A percentile compares a stretch with the other conserved stretches of the same genome.
These are phyloP conservation scores for Diplodia mutila DNA, from an alignment of 2,329 filamentous ascomycete genomes.

Conservation along the genomic window DNA sequence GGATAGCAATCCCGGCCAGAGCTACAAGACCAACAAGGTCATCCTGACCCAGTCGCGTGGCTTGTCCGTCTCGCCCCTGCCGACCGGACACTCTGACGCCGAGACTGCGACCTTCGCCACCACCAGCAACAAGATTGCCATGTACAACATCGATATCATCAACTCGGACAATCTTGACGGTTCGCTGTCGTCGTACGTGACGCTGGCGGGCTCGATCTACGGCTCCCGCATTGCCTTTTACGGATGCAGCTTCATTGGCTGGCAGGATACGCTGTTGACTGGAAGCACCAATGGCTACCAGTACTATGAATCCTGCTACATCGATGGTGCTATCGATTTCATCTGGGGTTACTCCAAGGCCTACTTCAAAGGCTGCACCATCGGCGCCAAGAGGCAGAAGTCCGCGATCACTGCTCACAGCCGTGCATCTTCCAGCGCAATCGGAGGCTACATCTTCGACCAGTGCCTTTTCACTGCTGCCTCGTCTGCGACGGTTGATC, in stretches of 20 bases:
- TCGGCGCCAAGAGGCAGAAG: constrained; percentile 2
- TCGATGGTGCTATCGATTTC: constrained; percentile 61
- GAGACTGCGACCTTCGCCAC: constrained; percentile 56
- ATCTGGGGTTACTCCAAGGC: constrained; percentile 56
- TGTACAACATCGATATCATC: constrained; percentile 63
- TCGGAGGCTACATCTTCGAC: constrained; percentile 57
- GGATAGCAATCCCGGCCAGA: constrained; percentile 45
- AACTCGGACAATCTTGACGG: constrained; percentile 53
- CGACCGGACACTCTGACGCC: constrained; percentile 40
- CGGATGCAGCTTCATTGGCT: constrained; percentile 56
- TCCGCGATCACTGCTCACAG: constrained; percentile 33
- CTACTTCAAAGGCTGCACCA: constrained; percentile 48
- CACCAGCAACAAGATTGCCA: constrained; percentile 52
- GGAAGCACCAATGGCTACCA: constrained; percentile 51
- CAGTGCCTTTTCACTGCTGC: constrained; percentile 49
- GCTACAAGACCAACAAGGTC: constrained; percentile 59
- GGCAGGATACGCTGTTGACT: constrained; percentile 55
- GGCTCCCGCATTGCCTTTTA: constrained; percentile 47
- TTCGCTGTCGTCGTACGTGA: constrained; percentile 45
- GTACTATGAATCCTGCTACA: constrained; percentile 58
- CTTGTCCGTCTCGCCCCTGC: constrained; percentile 7
- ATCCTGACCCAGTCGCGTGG: constrained; percentile 49
- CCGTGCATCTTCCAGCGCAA: constrained; percentile 31
- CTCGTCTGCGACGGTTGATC: constrained; percentile 36
- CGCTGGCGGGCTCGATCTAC: neutral